Percentiles rank a stretch among this genome's conserved stretches.
Evolutionary conservation across 2,329 filamentous ascomycete species (phyloP).

Genomic region (Colletotrichum coccodes): DNA sequence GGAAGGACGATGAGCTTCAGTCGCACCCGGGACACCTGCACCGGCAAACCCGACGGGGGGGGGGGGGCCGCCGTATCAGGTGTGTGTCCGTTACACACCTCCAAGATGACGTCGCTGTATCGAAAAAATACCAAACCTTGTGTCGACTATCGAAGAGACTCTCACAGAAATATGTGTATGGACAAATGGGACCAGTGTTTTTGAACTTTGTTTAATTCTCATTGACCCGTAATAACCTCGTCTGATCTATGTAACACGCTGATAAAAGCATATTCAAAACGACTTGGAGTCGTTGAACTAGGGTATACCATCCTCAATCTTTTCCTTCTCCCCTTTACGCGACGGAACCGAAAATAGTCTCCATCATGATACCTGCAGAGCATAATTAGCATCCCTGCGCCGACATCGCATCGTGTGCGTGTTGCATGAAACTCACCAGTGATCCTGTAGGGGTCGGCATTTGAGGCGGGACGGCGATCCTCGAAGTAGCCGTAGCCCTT

Average conservation of each 20-base stretch:
- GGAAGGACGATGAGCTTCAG: background rate
- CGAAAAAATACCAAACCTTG: background rate
- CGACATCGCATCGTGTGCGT: background rate
- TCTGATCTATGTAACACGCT: conserved; percentile 33
- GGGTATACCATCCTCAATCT: conserved; percentile 30
- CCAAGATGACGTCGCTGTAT: background rate
- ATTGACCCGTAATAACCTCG: conserved; percentile 32
- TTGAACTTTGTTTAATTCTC: conserved; percentile 24
- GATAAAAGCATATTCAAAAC: conserved; percentile 34
- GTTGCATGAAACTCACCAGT: conserved; percentile 17
- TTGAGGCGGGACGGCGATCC: conserved; percentile 83
- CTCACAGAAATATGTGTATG: background rate
- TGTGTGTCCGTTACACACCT: background rate
- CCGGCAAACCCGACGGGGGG: too few relatives aligned
- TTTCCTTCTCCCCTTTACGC: conserved; percentile 25
- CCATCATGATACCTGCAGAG: conserved; percentile 28
- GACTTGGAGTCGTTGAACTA: conserved; percentile 21
- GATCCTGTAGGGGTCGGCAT: conserved; percentile 35
- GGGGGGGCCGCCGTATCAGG: too few relatives aligned
- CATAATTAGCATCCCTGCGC: background rate
- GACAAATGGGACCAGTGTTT: background rate
- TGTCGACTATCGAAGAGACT: too few relatives aligned
- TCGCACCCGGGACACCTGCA: background rate
- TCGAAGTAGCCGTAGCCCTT: conserved; percentile 97
- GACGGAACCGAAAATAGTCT: conserved; percentile 33